phyloP scores from a whole-genome alignment of 768 basidiomycete species.

The Multifurca ochricompacta region DNA sequence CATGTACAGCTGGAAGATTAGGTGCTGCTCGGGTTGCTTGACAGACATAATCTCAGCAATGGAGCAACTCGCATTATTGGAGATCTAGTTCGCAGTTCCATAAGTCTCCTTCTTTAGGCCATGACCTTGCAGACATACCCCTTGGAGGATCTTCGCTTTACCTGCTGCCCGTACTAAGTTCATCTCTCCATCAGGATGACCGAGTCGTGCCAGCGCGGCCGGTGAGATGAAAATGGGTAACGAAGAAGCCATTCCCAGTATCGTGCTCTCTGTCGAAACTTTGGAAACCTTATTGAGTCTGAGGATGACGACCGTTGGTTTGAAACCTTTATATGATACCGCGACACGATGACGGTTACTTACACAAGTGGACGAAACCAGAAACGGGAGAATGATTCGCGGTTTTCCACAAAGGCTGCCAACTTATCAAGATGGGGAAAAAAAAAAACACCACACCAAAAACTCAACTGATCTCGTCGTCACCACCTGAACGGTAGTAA shows the following conservation, averaged over 20 bases:
- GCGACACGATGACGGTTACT: neutral
- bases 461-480: conserved; percentile 24
- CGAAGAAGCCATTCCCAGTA: conserved; percentile 23
- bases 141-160: conserved; percentile 37
- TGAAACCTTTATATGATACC: neutral
- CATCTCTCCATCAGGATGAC: conserved; percentile 44
- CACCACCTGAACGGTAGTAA: conserved; percentile 26
- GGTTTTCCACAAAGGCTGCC: conserved; percentile 23
- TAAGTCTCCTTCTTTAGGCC: neutral
- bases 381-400: conserved; percentile 31
- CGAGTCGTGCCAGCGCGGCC: conserved; percentile 35
- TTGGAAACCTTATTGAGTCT: conserved; percentile 27
- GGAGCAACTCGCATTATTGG: conserved; percentile 31
- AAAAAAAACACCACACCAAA: neutral
- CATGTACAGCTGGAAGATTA: conserved; percentile 38
- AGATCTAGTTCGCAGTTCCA: conserved; percentile 20
- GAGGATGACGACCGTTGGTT: neutral
- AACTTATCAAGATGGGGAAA: neutral
- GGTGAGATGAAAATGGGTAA: conserved; percentile 37
- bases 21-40: conserved; percentile 24
- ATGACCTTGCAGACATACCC: conserved; percentile 30
- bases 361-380: conserved; percentile 85
- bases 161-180: conserved; percentile 39
- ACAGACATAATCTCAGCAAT: conserved; percentile 27
- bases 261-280: conserved; percentile 21